Conservation (phyloP, 176 grass and related monocot genomes). For the Musa troglodytarum region DNA sequence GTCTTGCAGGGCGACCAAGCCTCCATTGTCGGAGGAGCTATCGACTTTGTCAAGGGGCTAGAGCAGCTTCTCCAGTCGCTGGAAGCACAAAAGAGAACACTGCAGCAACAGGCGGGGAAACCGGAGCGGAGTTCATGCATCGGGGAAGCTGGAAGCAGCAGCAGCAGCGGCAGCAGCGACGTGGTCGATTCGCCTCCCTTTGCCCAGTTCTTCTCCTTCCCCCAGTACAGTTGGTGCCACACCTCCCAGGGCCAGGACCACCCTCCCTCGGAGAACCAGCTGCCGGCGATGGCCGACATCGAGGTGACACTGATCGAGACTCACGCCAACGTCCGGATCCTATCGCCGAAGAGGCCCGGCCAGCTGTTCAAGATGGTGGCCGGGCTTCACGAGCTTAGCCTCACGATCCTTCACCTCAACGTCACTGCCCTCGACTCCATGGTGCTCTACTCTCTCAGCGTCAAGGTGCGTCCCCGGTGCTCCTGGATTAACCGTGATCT, state of each 20-base stretch:
- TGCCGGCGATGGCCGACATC: slow-evolving; percentile 48
- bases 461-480: slow-evolving; percentile 41
- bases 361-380: slow-evolving; percentile 64
- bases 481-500: no score
- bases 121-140: no score
- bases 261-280: slow-evolving; percentile 11
- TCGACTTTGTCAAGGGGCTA: slow-evolving; percentile 89
- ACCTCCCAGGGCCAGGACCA: background rate
- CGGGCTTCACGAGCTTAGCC: slow-evolving; percentile 45
- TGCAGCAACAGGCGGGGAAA: background rate
- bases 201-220: slow-evolving; percentile 73
- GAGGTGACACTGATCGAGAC: slow-evolving; percentile 69
- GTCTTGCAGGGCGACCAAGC: slow-evolving; percentile 72
- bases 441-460: slow-evolving; percentile 69
- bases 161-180: slow-evolving; percentile 12
- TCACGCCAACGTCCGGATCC: slow-evolving; percentile 52
- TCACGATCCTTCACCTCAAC: slow-evolving; percentile 77
- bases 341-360: slow-evolving; percentile 40
- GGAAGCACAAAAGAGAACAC: slow-evolving; percentile 57
- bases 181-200: slow-evolving; percentile 30
- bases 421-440: slow-evolving; percentile 37
- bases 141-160: slow-evolving; percentile 5
- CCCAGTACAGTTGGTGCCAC: slow-evolving; percentile 61
- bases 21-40: slow-evolving; percentile 79
- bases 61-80: slow-evolving; percentile 86